Evolutionary conservation across 2,329 filamentous ascomycete species (phyloP), one percentile per base, ranked within the genome.

Genomic region (Zelopaecilomyces penicillatus): DNA sequence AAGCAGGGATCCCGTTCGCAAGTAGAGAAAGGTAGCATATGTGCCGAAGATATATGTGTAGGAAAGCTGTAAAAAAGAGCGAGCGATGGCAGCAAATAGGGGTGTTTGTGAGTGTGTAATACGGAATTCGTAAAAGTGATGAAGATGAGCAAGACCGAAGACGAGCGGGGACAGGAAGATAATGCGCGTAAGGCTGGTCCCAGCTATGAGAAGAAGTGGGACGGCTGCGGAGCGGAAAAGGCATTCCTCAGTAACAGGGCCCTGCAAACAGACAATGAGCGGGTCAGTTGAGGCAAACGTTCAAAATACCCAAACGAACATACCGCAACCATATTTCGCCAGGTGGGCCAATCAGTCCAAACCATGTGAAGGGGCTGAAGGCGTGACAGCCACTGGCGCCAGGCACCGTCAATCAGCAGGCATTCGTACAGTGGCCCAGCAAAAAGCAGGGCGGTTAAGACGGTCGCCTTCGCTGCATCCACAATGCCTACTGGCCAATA

Each of bases 41-140:
- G 88, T 89, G 50, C 93, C 93, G 58, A 98, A 98, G 5, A 97
- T 65, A 5, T 87, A 90, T 0, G 93, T 98, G 65, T 95, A 98
- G 4, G 76, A 72, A 56, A 98, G 84, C 61, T 97, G 93, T 52
- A 97, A 75, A 8, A 89, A 52, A 2, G 87, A 88, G 41, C 87
- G 81, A 29, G 85, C 59, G 5, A 93, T 57, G 5, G 84, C 80
- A 2, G 78, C 72, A 1, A 73, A 52, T 9, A 82, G 58, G 1
- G 86, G 77, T 2, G 83, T 80, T 50, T 79, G 72, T 6, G 87
- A 87, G 55, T 94, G 80, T 1, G 85, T 87, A 46, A 95, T 72
- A 45, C 85, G 78, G 65, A 95, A 95, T 67, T 97, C 93, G 69
- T 95, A 95, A 63, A 95, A 88, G 67, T 98, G 93, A 66, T 98